Conservation (phyloP, 2,329 filamentous ascomycete species). For the Neofusicoccum parvum region DNA sequence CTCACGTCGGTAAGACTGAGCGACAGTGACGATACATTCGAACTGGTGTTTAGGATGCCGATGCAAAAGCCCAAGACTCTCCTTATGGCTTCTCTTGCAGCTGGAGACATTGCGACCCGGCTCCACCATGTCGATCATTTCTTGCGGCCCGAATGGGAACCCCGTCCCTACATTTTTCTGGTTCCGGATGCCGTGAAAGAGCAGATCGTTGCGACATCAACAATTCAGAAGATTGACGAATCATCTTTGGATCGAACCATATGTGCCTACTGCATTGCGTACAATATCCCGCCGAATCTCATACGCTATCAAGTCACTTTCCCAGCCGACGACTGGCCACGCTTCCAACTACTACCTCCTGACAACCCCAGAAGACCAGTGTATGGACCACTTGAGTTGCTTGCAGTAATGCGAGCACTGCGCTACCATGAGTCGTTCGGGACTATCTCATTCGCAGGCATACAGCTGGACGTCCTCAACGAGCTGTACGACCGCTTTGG, state of each 20-base stretch:
- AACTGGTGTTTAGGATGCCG: constrained; percentile 65
- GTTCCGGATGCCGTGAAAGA: constrained; percentile 54
- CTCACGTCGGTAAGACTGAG: constrained; percentile 62
- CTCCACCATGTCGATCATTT: constrained; percentile 64
- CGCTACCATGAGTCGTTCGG: constrained; percentile 71
- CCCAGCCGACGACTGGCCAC: constrained; percentile 63
- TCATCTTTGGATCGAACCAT: constrained; percentile 66
- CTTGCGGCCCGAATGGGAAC: constrained; percentile 66
- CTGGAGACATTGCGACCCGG: constrained; percentile 64
- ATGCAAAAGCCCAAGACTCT: constrained; percentile 58
- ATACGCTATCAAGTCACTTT: constrained; percentile 58
- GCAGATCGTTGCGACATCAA: constrained; percentile 37
- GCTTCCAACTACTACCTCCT: constrained; percentile 65
- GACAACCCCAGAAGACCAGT: constrained; percentile 46
- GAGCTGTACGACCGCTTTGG: constrained; percentile 62
- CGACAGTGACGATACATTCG: constrained; percentile 66
- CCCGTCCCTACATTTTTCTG: constrained; percentile 63
- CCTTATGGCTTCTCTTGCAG: constrained; percentile 65
- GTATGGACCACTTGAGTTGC: constrained; percentile 65
- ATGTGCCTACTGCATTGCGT: constrained; percentile 70
- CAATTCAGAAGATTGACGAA: constrained; percentile 60
- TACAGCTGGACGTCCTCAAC: constrained; percentile 67
- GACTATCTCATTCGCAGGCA: constrained; percentile 67
- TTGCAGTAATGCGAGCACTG: constrained; percentile 69
- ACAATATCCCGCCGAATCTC: constrained; percentile 67